These are phyloP conservation scores for Lecanicillium sp. DNA, from an alignment of 2,329 filamentous ascomycete species.

Conservation along the genomic window DNA sequence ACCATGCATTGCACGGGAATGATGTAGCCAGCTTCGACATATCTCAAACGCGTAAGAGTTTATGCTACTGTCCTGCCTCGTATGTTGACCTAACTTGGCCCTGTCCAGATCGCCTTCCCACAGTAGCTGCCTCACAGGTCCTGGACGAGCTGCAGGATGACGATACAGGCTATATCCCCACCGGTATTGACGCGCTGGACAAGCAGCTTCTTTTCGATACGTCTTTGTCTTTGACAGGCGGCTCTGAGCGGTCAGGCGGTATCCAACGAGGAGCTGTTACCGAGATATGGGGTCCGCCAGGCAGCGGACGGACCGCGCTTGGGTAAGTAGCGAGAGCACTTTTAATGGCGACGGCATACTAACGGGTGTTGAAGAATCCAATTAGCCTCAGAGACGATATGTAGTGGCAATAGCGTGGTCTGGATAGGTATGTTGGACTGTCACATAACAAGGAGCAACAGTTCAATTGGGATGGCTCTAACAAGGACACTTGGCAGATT, in stretches of 20 bases:
- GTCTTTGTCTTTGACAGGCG: constrained; percentile 8
- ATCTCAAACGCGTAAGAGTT: constrained; percentile 40
- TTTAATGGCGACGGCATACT: constrained; percentile 12
- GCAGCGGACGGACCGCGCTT: constrained; percentile 76
- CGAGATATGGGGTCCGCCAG: constrained; percentile 83
- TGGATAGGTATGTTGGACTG: constrained; percentile 65
- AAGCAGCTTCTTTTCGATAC: constrained; percentile 29
- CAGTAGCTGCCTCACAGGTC: constrained; percentile 67
- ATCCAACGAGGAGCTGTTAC: constrained; percentile 70
- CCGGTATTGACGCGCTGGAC: constrained; percentile 48
- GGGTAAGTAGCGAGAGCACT: constrained; percentile 46
- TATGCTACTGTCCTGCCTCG: constrained; percentile 4
- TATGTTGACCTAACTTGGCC: constrained; percentile 9
- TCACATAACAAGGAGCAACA: background rate
- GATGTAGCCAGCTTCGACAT: constrained; percentile 55
- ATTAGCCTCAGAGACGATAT: constrained; percentile 56
- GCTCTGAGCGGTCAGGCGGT: constrained; percentile 36
- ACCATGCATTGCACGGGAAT: constrained; percentile 50
- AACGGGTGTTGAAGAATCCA: constrained; percentile 53
- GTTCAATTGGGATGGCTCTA: background rate
- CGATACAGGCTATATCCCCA: constrained; percentile 44
- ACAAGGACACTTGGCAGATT: constrained; percentile 27
- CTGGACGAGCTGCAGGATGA: constrained; percentile 51
- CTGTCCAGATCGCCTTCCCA: constrained; percentile 62
- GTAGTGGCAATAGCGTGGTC: constrained; percentile 54